Percentiles rank a stretch among this genome's conserved stretches.
Evolutionary conservation across 2,329 filamentous ascomycete species (phyloP).

Genomic region (Aspergillus neoniger): DNA sequence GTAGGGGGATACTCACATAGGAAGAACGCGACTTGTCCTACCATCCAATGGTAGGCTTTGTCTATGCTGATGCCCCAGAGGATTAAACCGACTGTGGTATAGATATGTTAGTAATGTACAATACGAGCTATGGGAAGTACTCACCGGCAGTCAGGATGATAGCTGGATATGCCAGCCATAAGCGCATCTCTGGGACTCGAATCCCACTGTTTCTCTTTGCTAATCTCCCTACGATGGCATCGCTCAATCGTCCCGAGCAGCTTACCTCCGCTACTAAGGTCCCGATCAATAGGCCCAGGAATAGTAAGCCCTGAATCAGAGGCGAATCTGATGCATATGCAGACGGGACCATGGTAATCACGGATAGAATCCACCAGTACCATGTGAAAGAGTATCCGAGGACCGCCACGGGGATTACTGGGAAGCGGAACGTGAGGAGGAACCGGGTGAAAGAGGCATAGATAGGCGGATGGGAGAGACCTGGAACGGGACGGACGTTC

Average conservation of each 20-base stretch:
- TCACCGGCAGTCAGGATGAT: slow-evolving; percentile 47
- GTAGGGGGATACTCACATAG: slow-evolving; percentile 45
- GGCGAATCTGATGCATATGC: slow-evolving; percentile 54
- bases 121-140: slow-evolving; percentile 5
- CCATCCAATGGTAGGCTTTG: slow-evolving; percentile 57
- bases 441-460: slow-evolving; percentile 53
- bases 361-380: slow-evolving; percentile 60
- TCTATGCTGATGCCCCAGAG: slow-evolving; percentile 60
- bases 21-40: slow-evolving; percentile 59
- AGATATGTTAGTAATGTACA: background rate
- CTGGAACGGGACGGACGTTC: slow-evolving; percentile 51
- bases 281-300: slow-evolving; percentile 57
- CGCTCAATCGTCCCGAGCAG: slow-evolving; percentile 56
- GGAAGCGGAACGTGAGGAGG: slow-evolving; percentile 50
- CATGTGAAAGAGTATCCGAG: slow-evolving; percentile 55
- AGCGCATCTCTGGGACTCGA: slow-evolving; percentile 55
- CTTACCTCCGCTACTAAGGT: slow-evolving; percentile 55
- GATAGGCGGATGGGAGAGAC: slow-evolving; percentile 53
- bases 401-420: slow-evolving; percentile 50
- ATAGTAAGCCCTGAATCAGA: slow-evolving; percentile 56
- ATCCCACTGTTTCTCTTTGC: slow-evolving; percentile 47
- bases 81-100: slow-evolving; percentile 47
- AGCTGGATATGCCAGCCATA: slow-evolving; percentile 60
- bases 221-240: slow-evolving; percentile 52
- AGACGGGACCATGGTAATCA: slow-evolving; percentile 56